phyloP scores from a whole-genome alignment of 1,284 basidiomycete genomes.

The Papiliotrema laurentii region DNA sequence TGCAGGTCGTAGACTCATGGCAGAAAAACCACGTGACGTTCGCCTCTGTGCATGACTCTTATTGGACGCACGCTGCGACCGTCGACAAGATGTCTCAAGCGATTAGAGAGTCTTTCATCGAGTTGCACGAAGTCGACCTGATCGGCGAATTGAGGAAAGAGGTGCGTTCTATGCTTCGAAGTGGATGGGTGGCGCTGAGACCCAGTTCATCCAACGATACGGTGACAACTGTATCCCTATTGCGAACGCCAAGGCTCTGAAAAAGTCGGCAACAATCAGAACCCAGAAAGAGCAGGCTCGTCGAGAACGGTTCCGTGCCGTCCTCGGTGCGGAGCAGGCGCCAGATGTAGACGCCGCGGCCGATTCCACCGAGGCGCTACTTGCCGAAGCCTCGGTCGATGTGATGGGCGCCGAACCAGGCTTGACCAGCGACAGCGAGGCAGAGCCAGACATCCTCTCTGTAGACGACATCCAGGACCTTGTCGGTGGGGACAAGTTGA shows the following conservation, averaged over 20 bases:
- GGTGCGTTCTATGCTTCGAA: slow-evolving; percentile 18
- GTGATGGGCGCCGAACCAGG: slow-evolving; percentile 3
- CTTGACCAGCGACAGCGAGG: slow-evolving; percentile 7
- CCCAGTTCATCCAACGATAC: slow-evolving; percentile 75
- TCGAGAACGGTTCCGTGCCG: slow-evolving; percentile 14
- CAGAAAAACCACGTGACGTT: slow-evolving; percentile 72
- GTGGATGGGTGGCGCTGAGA: neutral
- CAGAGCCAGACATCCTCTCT: neutral
- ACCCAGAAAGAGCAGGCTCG: slow-evolving; percentile 10
- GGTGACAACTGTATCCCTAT: slow-evolving; percentile 69
- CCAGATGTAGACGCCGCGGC: slow-evolving; percentile 3
- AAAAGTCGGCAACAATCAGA: slow-evolving; percentile 8
- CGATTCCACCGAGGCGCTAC: neutral
- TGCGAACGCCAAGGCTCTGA: slow-evolving; percentile 22
- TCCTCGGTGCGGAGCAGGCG: neutral
- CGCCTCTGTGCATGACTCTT: slow-evolving; percentile 96
- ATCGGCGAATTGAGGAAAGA: slow-evolving; percentile 55
- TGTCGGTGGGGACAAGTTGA: slow-evolving; percentile 2
- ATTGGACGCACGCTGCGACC: slow-evolving; percentile 92
- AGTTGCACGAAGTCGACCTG: slow-evolving; percentile 82
- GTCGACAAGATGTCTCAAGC: slow-evolving; percentile 86
- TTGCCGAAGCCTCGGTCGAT: slow-evolving; percentile 1
- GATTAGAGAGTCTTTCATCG: slow-evolving; percentile 91
- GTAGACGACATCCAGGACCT: slow-evolving; percentile 5
- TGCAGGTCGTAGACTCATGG: neutral